Evolutionary conservation across 345 rosid species (phyloP).

Genomic region (thale cress (Arabidopsis thaliana)): TAIR10.1 NC_003074.8:23216001-23216500

Average conservation of each 20-base stretch:
- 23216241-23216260: background rate
- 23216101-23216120: background rate
- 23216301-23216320: slow-evolving; percentile 49
- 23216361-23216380: slow-evolving; percentile 23
- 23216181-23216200: slow-evolving; percentile 34
- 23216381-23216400: background rate
- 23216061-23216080: slow-evolving; percentile 45
- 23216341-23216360: slow-evolving; percentile 58
- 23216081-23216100: slow-evolving; percentile 40
- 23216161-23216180: slow-evolving; percentile 43
- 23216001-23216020: slow-evolving; percentile 44
- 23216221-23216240: background rate
- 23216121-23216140: background rate
- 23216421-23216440: background rate
- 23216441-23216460: slow-evolving; percentile 36
- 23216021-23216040: slow-evolving; percentile 21
- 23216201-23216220: background rate
- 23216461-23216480: slow-evolving; percentile 32
- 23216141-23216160: slow-evolving; percentile 12
- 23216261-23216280: slow-evolving; percentile 47
- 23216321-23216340: slow-evolving; percentile 55
- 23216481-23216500: slow-evolving; percentile 46
- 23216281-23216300: slow-evolving; percentile 45
- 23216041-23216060: slow-evolving; percentile 40
- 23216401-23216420: slow-evolving; percentile 1